These are phyloP conservation scores for Apiospora sp. DNA, from an alignment of 2,329 filamentous ascomycete genomes.

Conservation along the genomic window DNA sequence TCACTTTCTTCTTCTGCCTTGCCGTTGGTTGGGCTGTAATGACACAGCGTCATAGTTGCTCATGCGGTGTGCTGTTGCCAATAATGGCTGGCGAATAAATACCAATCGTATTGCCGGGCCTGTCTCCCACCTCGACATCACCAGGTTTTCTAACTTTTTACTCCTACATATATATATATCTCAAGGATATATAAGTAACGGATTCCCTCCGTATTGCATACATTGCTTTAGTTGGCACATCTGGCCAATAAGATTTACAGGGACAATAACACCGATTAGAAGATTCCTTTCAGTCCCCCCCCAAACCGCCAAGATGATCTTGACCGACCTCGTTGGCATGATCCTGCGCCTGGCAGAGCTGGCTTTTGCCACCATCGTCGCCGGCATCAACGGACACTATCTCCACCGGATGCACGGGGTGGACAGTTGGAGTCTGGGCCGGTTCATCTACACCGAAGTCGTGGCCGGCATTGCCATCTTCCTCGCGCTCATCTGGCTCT, in stretches of 20 bases:
- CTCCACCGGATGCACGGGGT: constrained; percentile 58
- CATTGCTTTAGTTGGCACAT: background rate
- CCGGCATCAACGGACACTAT: constrained; percentile 73
- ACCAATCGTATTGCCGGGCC: constrained; percentile 5
- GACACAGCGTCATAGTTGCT: background rate
- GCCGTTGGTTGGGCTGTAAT: constrained; percentile 11
- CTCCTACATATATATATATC: background rate
- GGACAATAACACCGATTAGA: background rate
- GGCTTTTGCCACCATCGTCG: constrained; percentile 75
- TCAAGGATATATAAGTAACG: background rate
- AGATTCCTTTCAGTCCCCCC: background rate
- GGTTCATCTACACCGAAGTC: constrained; percentile 79
- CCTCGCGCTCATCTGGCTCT: constrained; percentile 74
- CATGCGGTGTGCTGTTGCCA: background rate
- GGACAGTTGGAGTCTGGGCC: constrained; percentile 63
- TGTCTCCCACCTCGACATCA: background rate
- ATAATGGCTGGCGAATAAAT: constrained; percentile 10
- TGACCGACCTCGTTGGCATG: constrained; percentile 63
- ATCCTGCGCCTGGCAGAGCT: constrained; percentile 69
- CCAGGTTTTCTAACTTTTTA: background rate
- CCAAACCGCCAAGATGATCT: constrained; percentile 50
- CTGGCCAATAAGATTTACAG: background rate
- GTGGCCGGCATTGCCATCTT: constrained; percentile 74
- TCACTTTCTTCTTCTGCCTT: background rate
- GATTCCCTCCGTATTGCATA: background rate